Conservation (phyloP, 768 basidiomycete genomes). For the Lactarius deliciosus region DNA sequence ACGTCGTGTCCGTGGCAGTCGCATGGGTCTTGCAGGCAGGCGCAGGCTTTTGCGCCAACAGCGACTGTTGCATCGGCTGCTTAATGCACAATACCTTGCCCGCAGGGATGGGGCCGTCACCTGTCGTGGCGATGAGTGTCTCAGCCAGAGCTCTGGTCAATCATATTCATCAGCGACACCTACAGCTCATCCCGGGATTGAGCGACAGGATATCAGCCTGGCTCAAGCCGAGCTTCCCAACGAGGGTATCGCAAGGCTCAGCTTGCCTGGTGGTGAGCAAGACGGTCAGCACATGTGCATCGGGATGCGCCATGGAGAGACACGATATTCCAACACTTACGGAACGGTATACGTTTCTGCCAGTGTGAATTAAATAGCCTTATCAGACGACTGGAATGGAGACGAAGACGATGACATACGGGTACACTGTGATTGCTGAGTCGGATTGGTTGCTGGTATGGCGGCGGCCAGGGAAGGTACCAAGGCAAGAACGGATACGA, state of each 20-base stretch:
- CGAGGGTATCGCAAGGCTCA: conserved; percentile 12
- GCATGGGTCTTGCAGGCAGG: conserved; percentile 19
- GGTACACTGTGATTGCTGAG: neutral
- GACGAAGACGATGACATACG: too few species aligned
- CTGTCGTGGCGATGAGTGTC: neutral
- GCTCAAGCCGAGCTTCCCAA: neutral
- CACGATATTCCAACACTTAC: neutral
- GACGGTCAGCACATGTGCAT: neutral
- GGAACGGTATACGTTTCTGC: neutral
- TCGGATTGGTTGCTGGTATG: too few species aligned
- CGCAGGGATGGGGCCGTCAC: neutral
- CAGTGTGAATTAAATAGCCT: neutral
- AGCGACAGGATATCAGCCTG: neutral
- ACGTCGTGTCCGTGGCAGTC: conserved; percentile 13
- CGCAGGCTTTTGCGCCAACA: neutral
- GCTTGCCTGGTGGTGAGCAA: neutral
- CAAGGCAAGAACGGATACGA: conserved; percentile 14
- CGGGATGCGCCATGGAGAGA: neutral
- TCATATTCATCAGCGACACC: neutral
- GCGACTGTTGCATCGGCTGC: too few species aligned
- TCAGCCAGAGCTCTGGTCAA: neutral
- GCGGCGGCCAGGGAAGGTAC: neutral
- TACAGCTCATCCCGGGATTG: conserved; percentile 16
- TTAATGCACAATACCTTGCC: neutral
- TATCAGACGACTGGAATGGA: neutral